phyloP scores from a whole-genome alignment of 176 grass and related monocot species.

The barley (Hordeum vulgare) region DNA sequence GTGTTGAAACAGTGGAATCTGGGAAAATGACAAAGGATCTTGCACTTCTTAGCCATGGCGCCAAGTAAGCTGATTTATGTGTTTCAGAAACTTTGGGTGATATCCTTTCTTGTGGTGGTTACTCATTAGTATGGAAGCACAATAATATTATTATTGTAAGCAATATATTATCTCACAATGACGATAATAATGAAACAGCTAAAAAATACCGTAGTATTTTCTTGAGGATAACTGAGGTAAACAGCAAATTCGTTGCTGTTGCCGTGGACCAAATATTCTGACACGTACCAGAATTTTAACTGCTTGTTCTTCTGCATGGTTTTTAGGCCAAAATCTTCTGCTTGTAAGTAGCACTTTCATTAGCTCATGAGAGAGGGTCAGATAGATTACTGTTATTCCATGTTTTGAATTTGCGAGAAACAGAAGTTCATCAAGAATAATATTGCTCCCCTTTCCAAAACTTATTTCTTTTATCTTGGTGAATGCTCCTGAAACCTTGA shows the following conservation, averaged over 20 bases:
- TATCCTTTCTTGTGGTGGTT: neutral
- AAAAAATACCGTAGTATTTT: constrained; percentile 3
- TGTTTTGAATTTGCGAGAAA: constrained; percentile 11
- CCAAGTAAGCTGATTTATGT: constrained; percentile 61
- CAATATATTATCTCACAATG: neutral
- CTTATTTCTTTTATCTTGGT: neutral
- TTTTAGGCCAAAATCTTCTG: neutral
- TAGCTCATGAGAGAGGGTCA: neutral
- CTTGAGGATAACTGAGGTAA: neutral
- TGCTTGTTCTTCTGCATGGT: neutral
- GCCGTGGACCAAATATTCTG: neutral
- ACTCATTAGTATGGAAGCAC: neutral
- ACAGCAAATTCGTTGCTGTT: neutral
- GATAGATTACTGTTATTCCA: neutral
- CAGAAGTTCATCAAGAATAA: neutral
- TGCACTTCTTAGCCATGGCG: constrained; percentile 81
- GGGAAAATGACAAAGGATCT: constrained; percentile 99
- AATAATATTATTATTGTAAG: neutral
- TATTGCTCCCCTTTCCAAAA: neutral
- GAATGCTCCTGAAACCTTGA: neutral
- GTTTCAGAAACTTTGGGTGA: constrained; percentile 11
- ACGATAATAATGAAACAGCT: neutral
- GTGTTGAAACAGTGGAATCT: constrained; percentile 82
- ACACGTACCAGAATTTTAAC: neutral
- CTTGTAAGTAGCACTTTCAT: neutral